phyloP scores from a whole-genome alignment of 768 basidiomycete species.

The Auricularia sp. region DNA sequence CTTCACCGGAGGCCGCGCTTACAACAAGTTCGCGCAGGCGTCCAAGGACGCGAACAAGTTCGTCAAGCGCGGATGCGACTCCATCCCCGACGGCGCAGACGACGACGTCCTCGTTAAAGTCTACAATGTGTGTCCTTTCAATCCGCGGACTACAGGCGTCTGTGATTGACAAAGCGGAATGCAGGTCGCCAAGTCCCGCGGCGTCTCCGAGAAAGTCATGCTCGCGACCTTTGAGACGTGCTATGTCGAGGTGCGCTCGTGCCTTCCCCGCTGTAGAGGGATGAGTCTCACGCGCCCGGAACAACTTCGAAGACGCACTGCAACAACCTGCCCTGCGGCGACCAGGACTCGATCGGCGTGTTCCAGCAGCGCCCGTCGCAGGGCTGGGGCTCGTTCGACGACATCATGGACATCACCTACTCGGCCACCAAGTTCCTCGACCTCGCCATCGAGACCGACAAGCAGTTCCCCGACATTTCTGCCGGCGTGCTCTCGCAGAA shows the following conservation, averaged over 20 bases:
- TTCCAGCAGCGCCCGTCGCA: constrained; percentile 1
- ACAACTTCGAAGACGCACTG: neutral
- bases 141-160: neutral
- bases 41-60: neutral
- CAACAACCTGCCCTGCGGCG: neutral
- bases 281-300: no score
- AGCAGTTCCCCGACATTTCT: neutral
- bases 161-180: neutral
- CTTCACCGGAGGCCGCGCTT: neutral
- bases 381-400: neutral
- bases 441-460: neutral
- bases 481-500: neutral
- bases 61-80: neutral
- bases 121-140: neutral
- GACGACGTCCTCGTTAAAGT: neutral
- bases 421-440: neutral
- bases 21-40: neutral
- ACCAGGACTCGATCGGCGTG: neutral
- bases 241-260: neutral
- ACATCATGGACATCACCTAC: neutral
- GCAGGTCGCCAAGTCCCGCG: neutral
- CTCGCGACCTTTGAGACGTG: neutral
- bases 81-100: neutral
- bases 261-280: neutral
- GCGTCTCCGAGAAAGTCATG: neutral